A percentile compares a stretch with the other conserved stretches of the same genome.
phyloP scores from a whole-genome alignment of 2,329 filamentous ascomycete genomes.

The Pestalotiopsis sp. region DNA sequence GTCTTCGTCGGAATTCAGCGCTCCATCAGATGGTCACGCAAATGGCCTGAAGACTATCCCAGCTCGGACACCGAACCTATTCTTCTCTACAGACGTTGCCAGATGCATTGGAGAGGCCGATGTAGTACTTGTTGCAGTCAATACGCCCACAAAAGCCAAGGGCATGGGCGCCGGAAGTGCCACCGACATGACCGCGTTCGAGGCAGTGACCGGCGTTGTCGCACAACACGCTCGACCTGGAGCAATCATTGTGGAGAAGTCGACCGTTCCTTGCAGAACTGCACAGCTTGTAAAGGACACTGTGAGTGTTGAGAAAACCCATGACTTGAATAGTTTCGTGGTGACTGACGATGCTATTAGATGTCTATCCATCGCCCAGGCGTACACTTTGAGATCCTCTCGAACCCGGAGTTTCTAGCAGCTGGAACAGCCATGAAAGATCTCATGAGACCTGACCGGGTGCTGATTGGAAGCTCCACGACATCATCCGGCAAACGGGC shows the following conservation, averaged over 20 bases:
- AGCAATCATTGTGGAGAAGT: constrained; percentile 80
- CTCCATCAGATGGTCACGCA: constrained; percentile 24
- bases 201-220: constrained; percentile 69
- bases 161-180: constrained; percentile 72
- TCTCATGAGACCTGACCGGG: constrained; percentile 70
- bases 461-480: constrained; percentile 72
- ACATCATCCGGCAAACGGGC: constrained; percentile 64
- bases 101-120: constrained; percentile 68
- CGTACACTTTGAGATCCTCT: constrained; percentile 73
- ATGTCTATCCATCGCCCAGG: constrained; percentile 62
- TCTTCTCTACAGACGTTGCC: constrained; percentile 72
- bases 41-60: constrained; percentile 35
- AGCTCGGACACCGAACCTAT: constrained; percentile 64
- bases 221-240: constrained; percentile 67
- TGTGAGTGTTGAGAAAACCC: constrained; percentile 42
- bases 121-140: constrained; percentile 75
- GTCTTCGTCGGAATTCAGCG: constrained; percentile 32
- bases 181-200: constrained; percentile 73
- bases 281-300: constrained; percentile 71
- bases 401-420: constrained; percentile 81
- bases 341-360: constrained; percentile 33
- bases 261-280: constrained; percentile 76
- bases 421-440: constrained; percentile 77
- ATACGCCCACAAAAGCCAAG: constrained; percentile 75
- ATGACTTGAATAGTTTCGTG: not conserved